Conservation (phyloP, 2,329 filamentous ascomycete genomes). For the Exophiala sideris region DNA sequence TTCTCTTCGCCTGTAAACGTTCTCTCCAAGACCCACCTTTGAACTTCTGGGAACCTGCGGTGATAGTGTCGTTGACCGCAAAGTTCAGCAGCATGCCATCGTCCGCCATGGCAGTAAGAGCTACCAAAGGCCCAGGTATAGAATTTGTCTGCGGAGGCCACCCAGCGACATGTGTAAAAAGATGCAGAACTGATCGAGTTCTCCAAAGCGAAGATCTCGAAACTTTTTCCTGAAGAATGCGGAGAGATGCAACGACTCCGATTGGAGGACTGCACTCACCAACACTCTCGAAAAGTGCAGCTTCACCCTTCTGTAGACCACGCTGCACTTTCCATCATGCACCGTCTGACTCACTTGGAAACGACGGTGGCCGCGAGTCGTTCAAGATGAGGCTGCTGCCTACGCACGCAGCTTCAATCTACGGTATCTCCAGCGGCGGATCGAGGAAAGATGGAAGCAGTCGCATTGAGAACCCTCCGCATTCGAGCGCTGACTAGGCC, state of each 20-base stretch:
- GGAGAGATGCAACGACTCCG: conserved; percentile 10
- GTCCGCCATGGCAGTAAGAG: conserved; percentile 58
- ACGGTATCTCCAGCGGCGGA: not conserved
- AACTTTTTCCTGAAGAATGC: conserved; percentile 11
- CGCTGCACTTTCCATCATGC: conserved; percentile 28
- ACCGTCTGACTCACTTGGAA: conserved; percentile 12
- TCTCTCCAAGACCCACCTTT: conserved; percentile 94
- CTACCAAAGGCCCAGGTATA: not conserved
- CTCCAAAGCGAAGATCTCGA: not conserved
- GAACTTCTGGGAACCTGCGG: conserved; percentile 58
- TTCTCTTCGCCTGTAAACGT: conserved; percentile 74
- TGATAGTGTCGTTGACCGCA: conserved; percentile 66
- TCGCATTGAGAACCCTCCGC: conserved; percentile 2
- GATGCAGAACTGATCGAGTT: not conserved
- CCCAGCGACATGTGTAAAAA: not conserved
- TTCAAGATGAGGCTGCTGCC: conserved; percentile 20
- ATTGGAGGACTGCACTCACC: conserved; percentile 9
- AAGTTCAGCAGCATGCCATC: conserved; percentile 96
- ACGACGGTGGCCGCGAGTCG: conserved; percentile 2
- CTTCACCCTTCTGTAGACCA: conserved; percentile 10
- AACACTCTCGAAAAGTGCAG: not conserved
- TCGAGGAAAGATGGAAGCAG: conserved; percentile 7
- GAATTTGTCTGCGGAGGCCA: too few relatives aligned
- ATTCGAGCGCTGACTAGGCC: not conserved
- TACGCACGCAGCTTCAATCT: not conserved